Evolutionary conservation across 768 basidiomycete species (phyloP), one percentile per base, ranked within the genome.

Genomic region (Mycena alexandri): DNA sequence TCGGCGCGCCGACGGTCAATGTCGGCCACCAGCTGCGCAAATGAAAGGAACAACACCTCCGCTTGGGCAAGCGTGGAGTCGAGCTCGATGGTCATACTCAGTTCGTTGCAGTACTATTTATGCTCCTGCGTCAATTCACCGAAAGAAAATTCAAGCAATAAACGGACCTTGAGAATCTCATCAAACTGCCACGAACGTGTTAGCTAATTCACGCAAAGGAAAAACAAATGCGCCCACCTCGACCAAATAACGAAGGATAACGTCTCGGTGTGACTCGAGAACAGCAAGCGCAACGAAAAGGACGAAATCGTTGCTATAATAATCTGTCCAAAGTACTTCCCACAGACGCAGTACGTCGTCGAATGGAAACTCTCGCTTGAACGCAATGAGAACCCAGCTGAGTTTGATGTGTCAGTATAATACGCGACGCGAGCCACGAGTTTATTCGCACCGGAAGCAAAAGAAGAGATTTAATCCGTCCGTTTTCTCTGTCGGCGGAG

Each of bases 1-100:
- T 94, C 93, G 0, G 87, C 88, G 69, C 85, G 87, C 69, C 92
- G 87, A 41, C 92, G 87, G 76, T 98, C 95, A 72, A 97, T 89
- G 76, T 97, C 95, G 12, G 92, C 92, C 22, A 98, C 90, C 22
- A 98, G 80, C 73, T 93, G 91, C 14, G 90, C 83, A 81, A 98
- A 98, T 1, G 95, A 95, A 2, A 97, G 85, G 85, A 94, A 99
- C 22, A 99, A 86, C 17, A 99, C 96, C 79, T 99, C 98, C 12
- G 97, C 98, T 80, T 99, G 98, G 0, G 95, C 92, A 11, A 99
- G 87, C 21, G 98, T 97, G 0, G 91, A 89, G 76, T 98, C 93
- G n/a, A 99, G 87, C 76, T 99, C 98, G 72, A 99, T 97, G 57
- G 95, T 94, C 91, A 95, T 95, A 79, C 92, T 94, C 68, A 97